Evolutionary conservation across 441 rosid species (phyloP).

Genomic region (Adansonia rubrostipa): DNA sequence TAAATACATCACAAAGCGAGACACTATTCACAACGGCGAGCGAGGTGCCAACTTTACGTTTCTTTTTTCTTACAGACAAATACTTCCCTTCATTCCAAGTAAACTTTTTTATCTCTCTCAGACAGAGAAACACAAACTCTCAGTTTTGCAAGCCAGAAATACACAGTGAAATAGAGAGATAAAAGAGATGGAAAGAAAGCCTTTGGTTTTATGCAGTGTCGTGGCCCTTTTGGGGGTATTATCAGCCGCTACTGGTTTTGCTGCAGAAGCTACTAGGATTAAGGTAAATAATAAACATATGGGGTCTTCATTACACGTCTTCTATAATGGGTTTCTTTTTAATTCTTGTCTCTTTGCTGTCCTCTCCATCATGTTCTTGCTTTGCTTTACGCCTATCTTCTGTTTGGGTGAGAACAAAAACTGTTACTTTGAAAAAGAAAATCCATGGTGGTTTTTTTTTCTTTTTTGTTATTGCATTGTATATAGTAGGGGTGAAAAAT

Average conservation of each 20-base stretch:
- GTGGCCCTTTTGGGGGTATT: slow-evolving; percentile 67
- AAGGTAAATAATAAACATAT: slow-evolving; percentile 47
- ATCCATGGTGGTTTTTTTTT: neutral
- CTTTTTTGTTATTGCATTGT: neutral
- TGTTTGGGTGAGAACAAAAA: slow-evolving; percentile 1
- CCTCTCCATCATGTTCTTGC: neutral
- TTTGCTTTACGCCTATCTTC: neutral
- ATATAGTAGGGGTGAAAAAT: neutral
- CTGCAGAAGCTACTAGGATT: slow-evolving; percentile 79
- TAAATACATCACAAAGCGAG: no score
- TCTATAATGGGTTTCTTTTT: slow-evolving; percentile 27
- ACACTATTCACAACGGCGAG: no score
- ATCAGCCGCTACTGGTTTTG: slow-evolving; percentile 80
- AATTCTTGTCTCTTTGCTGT: neutral
- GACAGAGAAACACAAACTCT: no score
- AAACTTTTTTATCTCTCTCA: no score
- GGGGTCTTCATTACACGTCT: neutral
- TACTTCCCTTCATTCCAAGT: no score
- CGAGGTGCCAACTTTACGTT: no score
- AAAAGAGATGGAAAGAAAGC: slow-evolving; percentile 66
- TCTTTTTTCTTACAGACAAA: no score
- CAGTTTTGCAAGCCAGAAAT: no score
- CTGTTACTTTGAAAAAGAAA: neutral
- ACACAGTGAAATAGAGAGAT: neutral
- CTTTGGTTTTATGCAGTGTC: slow-evolving; percentile 46